Evolutionary conservation across 129 eudicot species (phyloP), one percentile per base, ranked within the genome.

Genomic region (Chrysanthemum lavandulifolium): DNA sequence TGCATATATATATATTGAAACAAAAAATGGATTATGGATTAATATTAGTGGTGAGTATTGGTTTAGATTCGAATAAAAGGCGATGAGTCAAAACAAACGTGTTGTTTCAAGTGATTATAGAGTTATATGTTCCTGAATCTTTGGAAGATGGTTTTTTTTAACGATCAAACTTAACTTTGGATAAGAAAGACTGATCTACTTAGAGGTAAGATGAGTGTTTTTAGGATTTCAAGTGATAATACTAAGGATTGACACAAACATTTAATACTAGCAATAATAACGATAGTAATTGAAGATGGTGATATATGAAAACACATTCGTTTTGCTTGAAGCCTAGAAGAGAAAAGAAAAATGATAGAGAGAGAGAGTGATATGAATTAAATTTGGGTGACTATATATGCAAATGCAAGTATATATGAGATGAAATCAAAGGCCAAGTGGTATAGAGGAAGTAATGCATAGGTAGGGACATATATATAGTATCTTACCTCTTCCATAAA

Each of bases 381-480:
- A 80, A 77, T 75, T 60, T 45, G 23, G 65, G 65, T 71, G 61
- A 55, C 65, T 56, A 57, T 82, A 68, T 63, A 69, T 71, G 14
- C 50, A 40, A 50, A 69, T 71, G 14, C 50, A 40, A 50, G 29
- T 71, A 36, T 47, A 45, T 57, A 6, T 47, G 58, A 60, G 75
- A 47, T 51, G 56, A 53, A 53, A 75, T 66, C 58, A 57, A 65
- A 73, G 68, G 77, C 21, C 76, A 73, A 85, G 86, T 67, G 83
- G 83, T 84, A 50, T 65, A 61, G 82, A 62, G 76, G 74, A 78
- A 80, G 68, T 85, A 76, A 80, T 74, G 83, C 29, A n/a, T n/a
- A 61, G 50, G 84, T 79, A 83, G 88, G 91, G 88, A 70, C 85
- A 71, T 60, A 79, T 85, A 76, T 83, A 83, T 85, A 79, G 63